These are phyloP conservation scores for Neonectria hederae DNA, from an alignment of 2,329 filamentous ascomycete species.

Conservation along the genomic window DNA sequence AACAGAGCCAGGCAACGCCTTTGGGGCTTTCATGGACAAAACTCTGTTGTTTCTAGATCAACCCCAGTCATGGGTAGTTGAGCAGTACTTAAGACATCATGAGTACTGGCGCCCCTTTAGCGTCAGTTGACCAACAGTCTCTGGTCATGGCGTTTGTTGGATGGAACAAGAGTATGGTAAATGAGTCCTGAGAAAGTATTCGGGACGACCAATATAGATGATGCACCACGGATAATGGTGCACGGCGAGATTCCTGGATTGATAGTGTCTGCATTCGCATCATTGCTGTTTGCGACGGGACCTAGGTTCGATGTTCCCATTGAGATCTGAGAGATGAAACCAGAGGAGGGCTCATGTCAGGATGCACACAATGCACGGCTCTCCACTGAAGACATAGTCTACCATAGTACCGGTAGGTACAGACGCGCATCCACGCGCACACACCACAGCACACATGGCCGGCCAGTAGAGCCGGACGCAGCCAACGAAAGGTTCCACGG, in stretches of 20 bases:
- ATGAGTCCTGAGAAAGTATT: neutral
- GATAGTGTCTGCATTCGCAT: neutral
- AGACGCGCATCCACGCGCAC: neutral
- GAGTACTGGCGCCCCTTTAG: slow-evolving; percentile 3
- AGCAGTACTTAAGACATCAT: slow-evolving; percentile 3
- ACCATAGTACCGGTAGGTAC: neutral
- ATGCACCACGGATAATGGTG: neutral
- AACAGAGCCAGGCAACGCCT: slow-evolving; percentile 13
- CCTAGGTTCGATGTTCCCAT: neutral
- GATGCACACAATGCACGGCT: neutral
- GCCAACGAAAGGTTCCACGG: slow-evolving; percentile 29
- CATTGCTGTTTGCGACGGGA: neutral
- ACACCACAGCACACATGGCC: slow-evolving; percentile 1
- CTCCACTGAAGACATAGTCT: neutral
- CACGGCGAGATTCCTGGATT: neutral
- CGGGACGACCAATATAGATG: neutral
- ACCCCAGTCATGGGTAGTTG: slow-evolving; percentile 15
- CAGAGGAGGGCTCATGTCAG: neutral
- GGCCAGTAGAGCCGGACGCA: slow-evolving; percentile 8
- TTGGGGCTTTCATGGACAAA: slow-evolving; percentile 16
- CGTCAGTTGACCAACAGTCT: neutral
- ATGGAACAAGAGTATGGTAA: no score
- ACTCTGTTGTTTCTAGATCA: slow-evolving; percentile 26
- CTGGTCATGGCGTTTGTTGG: slow-evolving; percentile 7
- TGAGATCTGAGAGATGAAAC: neutral